Conservation (phyloP, 768 basidiomycete genomes). For the Cyathus striatus region DNA sequence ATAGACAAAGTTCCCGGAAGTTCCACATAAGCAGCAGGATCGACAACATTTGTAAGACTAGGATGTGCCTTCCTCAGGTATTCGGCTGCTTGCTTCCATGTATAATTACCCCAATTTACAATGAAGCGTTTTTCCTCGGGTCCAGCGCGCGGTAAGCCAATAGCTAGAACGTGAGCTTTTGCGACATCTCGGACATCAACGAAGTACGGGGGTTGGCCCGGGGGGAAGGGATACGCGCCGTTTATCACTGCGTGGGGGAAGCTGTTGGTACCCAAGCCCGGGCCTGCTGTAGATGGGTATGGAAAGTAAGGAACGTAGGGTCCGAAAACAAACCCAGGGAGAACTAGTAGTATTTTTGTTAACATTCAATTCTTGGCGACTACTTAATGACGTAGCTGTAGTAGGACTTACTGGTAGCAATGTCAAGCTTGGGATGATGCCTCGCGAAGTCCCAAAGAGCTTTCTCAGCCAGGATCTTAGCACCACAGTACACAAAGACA, state of each 20-base stretch:
- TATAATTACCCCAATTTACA: conserved; percentile 13
- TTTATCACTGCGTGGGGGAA: conserved; percentile 19
- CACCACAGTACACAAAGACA: conserved; percentile 30
- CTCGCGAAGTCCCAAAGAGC: conserved; percentile 36
- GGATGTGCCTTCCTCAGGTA: conserved; percentile 14
- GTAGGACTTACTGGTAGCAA: conserved; percentile 27
- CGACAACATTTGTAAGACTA: conserved; percentile 8
- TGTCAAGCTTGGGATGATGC: conserved; percentile 28
- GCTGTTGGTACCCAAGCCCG: conserved; percentile 28
- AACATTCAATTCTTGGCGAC: neutral
- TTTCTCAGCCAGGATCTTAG: conserved; percentile 35
- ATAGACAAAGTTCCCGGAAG: neutral
- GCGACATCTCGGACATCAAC: conserved; percentile 33
- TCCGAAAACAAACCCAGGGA: conserved; percentile 31
- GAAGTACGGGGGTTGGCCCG: conserved; percentile 19
- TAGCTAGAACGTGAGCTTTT: conserved; percentile 24
- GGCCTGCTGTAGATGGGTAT: conserved; percentile 9
- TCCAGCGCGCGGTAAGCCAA: conserved; percentile 16
- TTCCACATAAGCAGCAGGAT: conserved; percentile 1
- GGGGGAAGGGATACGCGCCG: conserved; percentile 12
- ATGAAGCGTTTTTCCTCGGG: conserved; percentile 18
- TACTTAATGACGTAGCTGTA: neutral
- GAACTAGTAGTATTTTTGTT: conserved; percentile 16
- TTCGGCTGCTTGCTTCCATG: conserved; percentile 17
- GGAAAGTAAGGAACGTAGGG: conserved; percentile 27